phyloP scores from a whole-genome alignment of 805 yeast genomes.

The Candida taoyuanica region DNA sequence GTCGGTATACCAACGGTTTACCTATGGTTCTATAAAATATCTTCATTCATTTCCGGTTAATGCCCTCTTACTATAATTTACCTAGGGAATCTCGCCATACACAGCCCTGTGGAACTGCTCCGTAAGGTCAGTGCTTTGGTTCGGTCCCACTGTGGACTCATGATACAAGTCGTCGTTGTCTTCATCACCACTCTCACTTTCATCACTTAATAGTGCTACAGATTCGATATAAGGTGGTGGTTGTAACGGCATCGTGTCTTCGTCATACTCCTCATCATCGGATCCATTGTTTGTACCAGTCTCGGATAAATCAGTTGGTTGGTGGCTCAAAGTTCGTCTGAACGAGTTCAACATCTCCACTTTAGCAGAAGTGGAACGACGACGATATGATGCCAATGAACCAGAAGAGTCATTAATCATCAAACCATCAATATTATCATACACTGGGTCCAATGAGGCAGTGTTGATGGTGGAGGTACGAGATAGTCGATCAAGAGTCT shows the following conservation, averaged over 20 bases:
- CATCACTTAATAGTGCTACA: constrained; percentile 24
- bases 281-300: background rate
- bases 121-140: constrained; percentile 18
- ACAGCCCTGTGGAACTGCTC: constrained; percentile 20
- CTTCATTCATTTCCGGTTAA: too few relatives aligned
- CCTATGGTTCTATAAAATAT: too few relatives aligned
- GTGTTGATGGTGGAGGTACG: constrained; percentile 20
- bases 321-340: constrained; percentile 8
- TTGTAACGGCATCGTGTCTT: constrained; percentile 6
- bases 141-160: background rate
- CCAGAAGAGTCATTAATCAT: constrained; percentile 14
- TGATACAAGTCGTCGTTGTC: constrained; percentile 3
- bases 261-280: background rate
- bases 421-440: constrained; percentile 21
- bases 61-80: too few relatives aligned
- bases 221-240: constrained; percentile 35
- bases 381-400: constrained; percentile 1
- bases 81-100: constrained; percentile 7
- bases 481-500: constrained; percentile 17
- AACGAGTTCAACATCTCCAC: constrained; percentile 14
- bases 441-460: constrained; percentile 2
- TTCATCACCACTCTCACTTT: constrained; percentile 9
- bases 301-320: constrained; percentile 1
- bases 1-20: background rate
- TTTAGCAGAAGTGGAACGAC: constrained; percentile 10